Evolutionary conservation across 208 protist genomes (phyloP).

Genomic region (Acanthamoeba lugdunensis): DNA sequence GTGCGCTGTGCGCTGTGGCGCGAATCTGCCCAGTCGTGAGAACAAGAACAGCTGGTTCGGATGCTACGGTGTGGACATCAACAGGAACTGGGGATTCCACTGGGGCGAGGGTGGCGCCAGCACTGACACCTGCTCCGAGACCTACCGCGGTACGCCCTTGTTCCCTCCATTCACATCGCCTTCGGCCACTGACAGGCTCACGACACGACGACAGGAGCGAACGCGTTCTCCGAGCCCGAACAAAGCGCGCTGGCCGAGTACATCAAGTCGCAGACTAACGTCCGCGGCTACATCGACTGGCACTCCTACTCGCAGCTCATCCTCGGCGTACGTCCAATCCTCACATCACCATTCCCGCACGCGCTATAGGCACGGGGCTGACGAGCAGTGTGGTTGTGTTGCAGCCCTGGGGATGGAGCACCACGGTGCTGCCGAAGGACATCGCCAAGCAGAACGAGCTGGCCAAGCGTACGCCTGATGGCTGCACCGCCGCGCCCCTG

Average conservation of each 20-base stretch:
- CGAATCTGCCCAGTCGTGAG: neutral
- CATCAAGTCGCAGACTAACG: conserved; percentile 16
- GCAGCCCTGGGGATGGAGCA: conserved; percentile 7
- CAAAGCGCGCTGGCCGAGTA: neutral
- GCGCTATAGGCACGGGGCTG: neutral
- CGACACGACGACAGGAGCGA: neutral
- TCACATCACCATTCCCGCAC: neutral
- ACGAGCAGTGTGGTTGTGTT: neutral
- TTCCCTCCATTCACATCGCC: neutral
- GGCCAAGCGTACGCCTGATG: neutral
- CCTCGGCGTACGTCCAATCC: neutral
- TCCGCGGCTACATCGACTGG: conserved; percentile 55
- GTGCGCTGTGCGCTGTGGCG: neutral
- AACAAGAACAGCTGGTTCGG: conserved; percentile 57
- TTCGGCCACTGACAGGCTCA: neutral
- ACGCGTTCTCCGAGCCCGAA: conserved; percentile 12
- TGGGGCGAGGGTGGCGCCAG: conserved; percentile 76
- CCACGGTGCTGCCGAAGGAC: neutral
- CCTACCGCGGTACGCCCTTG: conserved; percentile 61
- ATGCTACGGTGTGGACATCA: conserved; percentile 77
- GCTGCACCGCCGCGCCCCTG: neutral
- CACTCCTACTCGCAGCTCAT: conserved; percentile 74
- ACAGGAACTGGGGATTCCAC: conserved; percentile 79
- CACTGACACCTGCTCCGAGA: conserved; percentile 68
- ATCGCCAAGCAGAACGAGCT: neutral